Evolutionary conservation across 495 filamentous ascomycete species (phyloP), one percentile per base, ranked within the genome.

Genomic region (Aspergillus sclerotioniger): DNA sequence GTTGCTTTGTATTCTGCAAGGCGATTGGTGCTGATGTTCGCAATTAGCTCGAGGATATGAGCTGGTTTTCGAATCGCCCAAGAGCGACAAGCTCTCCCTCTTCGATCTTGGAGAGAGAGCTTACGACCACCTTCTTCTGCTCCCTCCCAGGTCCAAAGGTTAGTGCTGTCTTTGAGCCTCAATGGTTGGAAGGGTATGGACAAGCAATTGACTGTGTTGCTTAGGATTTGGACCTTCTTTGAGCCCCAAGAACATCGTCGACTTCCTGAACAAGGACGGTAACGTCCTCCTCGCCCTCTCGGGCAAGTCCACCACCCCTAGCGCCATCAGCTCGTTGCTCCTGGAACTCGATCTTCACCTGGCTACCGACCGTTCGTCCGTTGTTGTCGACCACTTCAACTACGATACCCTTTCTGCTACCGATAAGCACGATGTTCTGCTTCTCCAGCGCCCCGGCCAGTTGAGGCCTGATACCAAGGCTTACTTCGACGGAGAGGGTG

Each of bases 301-400:
- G 52, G 84, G 87, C 56, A 85, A 87, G 56, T 76, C 82, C 50
- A 71, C 88, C 6, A 88, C 88, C 8, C 88, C 95, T 32, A 86
- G 86, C 61, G 84, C 88, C 52, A 79, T 96, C 62, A 87, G 86
- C 65, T 92, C 91, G 55, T 83, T 97, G 21, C 90, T 96, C 56
- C 78, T 91, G 60, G 92, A 98, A 74, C 77, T 97, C 68, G 95
- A 96, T 67, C 90, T 98, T 67, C 84, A 91, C 64, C 84, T 97
- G 13, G 87, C 95, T n/a, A 73, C 81, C 4, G 95, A 96, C 67
- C 88, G 90, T 62, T 87, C 87, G 39, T 83, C 89, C 33, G 75
- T 92, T 31, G 87, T 94, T 1, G 85, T 98, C 43, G 94, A 98
- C 70, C 94, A 98, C 80, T 96, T 96, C 83, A 90, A 90, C 75